A percentile compares a stretch with the other conserved stretches of the same genome.
These are phyloP conservation scores for Fulvia fulva DNA, from an alignment of 2,329 filamentous ascomycete species.

Conservation along the genomic window DNA sequence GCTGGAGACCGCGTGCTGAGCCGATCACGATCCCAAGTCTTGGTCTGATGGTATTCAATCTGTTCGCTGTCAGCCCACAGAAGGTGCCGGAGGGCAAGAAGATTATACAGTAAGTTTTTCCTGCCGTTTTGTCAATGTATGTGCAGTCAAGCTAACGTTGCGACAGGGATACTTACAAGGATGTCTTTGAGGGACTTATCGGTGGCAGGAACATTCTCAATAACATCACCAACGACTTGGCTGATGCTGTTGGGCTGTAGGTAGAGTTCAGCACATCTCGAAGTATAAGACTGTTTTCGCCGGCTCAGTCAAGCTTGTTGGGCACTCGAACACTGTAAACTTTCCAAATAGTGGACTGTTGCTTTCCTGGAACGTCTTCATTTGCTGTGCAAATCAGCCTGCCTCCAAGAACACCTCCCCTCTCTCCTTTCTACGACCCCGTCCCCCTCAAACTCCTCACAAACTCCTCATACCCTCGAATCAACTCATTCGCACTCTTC, in stretches of 20 bases:
- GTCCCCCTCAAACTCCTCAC: background rate
- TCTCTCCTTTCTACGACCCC: background rate
- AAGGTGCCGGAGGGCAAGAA: conserved; percentile 20
- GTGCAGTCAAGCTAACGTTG: background rate
- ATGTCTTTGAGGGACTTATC: conserved; percentile 22
- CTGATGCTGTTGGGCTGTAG: conserved; percentile 24
- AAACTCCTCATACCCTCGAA: background rate
- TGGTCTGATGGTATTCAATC: conserved; percentile 25
- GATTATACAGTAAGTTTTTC: conserved; percentile 13
- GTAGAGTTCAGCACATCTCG: background rate
- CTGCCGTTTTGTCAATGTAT: background rate
- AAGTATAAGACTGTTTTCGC: background rate
- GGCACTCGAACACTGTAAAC: no score
- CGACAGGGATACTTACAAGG: conserved; percentile 25
- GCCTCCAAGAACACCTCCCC: background rate
- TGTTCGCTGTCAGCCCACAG: conserved; percentile 22
- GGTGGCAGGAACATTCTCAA: conserved; percentile 28
- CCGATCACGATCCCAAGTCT: conserved; percentile 25
- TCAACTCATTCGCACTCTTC: background rate
- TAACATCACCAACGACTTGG: conserved; percentile 25
- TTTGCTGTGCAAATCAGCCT: no score
- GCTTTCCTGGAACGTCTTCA: no score
- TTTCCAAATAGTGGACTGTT: no score
- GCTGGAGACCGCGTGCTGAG: conserved; percentile 31
- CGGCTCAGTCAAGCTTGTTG: no score